A percentile compares a stretch with the other conserved stretches of the same genome.
Conservation (phyloP, 495 filamentous ascomycete genomes). For the Chlorociboria aeruginascens region DNA sequence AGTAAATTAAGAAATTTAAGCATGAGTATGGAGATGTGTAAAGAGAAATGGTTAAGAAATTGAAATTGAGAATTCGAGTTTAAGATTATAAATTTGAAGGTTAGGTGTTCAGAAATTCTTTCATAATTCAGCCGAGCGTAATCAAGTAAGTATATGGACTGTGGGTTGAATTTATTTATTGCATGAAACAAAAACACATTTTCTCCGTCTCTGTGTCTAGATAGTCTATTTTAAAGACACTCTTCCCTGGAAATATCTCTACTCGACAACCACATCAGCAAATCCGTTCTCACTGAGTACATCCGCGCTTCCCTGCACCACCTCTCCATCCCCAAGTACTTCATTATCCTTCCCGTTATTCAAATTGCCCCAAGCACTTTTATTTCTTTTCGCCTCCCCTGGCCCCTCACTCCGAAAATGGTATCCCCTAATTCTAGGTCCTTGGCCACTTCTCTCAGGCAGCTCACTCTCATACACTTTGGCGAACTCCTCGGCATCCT, state of each 20-base stretch:
- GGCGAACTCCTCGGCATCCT: conserved; percentile 42
- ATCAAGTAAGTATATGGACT: too few species aligned
- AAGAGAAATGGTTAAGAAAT: too few species aligned
- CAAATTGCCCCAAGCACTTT: conserved; percentile 47
- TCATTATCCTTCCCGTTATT: conserved; percentile 21
- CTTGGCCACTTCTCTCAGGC: conserved; percentile 60
- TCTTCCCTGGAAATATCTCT: too few species aligned
- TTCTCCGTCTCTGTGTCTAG: too few species aligned
- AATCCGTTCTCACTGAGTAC: conserved; percentile 49
- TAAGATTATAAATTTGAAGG: too few species aligned
- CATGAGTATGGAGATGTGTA: too few species aligned
- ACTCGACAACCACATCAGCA: conserved; percentile 31
- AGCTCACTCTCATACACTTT: conserved; percentile 52
- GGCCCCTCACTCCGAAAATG: conserved; percentile 60
- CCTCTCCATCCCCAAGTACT: conserved; percentile 25
- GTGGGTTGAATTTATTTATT: too few species aligned
- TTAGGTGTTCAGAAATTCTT: too few species aligned
- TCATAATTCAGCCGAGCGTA: too few species aligned
- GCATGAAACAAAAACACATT: not conserved
- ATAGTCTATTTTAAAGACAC: too few species aligned
- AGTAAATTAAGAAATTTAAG: too few species aligned
- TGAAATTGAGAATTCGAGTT: too few species aligned
- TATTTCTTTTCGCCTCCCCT: conserved; percentile 55
- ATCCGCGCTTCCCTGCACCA: conserved; percentile 37
- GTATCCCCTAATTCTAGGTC: conserved; percentile 77